These are phyloP conservation scores for Cyberlindnera veronae DNA, from an alignment of 805 yeast genomes.

Conservation along the genomic window DNA sequence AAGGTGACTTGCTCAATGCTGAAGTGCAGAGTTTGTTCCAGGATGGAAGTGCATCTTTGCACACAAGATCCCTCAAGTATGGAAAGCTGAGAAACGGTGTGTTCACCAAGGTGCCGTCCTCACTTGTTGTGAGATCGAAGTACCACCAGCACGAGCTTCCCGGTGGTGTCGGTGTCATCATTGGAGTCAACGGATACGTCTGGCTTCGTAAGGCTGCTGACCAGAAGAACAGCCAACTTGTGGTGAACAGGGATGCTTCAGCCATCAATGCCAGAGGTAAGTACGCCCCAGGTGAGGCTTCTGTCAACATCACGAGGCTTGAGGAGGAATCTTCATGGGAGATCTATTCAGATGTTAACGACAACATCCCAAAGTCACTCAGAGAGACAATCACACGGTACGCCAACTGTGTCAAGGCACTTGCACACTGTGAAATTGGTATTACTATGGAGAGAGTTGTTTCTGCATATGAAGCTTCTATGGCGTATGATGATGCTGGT, in stretches of 20 bases:
- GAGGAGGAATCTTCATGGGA: slow-evolving; percentile 95
- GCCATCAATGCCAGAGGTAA: slow-evolving; percentile 28
- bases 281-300: slow-evolving; percentile 54
- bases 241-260: slow-evolving; percentile 33
- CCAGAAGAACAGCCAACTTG: slow-evolving; percentile 17
- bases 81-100: slow-evolving; percentile 94
- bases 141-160: slow-evolving; percentile 88
- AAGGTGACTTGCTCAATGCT: slow-evolving; percentile 92
- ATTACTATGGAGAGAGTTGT: slow-evolving; percentile 77
- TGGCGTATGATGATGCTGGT: slow-evolving; percentile 71
- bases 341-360: slow-evolving; percentile 88
- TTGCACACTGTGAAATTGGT: slow-evolving; percentile 83
- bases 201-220: slow-evolving; percentile 78
- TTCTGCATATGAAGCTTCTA: slow-evolving; percentile 85
- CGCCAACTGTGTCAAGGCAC: slow-evolving; percentile 75
- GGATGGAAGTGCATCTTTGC: slow-evolving; percentile 91
- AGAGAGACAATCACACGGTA: slow-evolving; percentile 81
- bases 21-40: slow-evolving; percentile 88
- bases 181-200: slow-evolving; percentile 93
- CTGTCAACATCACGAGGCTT: slow-evolving; percentile 73
- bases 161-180: slow-evolving; percentile 84
- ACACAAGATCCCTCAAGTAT: slow-evolving; percentile 91
- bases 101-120: slow-evolving; percentile 75
- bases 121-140: slow-evolving; percentile 78
- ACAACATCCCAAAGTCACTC: slow-evolving; percentile 54